Evolutionary conservation across 1,139 yeast genomes (phyloP).

Genomic region (Diutina siamensis): DNA sequence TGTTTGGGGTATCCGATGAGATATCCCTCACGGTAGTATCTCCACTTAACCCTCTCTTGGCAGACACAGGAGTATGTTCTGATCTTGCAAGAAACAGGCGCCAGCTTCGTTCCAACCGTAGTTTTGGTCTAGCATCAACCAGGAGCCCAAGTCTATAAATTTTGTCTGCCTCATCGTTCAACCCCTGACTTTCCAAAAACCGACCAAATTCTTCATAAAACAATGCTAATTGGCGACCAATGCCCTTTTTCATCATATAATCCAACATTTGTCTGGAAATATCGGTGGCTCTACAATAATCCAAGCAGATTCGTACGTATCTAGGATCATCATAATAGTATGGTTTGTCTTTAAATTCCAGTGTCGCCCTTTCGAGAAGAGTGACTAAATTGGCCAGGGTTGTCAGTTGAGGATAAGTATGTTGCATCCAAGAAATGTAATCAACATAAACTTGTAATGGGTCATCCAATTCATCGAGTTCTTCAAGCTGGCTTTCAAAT

Average conservation of each 20-base stretch:
- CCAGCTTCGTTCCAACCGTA: slow-evolving; percentile 39
- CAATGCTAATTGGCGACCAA: slow-evolving; percentile 56
- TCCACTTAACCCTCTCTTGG: not conserved
- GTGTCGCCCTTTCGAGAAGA: slow-evolving; percentile 63
- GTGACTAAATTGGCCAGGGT: slow-evolving; percentile 47
- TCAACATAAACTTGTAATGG: slow-evolving; percentile 66
- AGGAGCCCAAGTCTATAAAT: slow-evolving; percentile 54
- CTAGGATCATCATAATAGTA: slow-evolving; percentile 76
- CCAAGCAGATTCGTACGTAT: slow-evolving; percentile 71
- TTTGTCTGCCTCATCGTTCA: slow-evolving; percentile 48
- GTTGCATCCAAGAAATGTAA: slow-evolving; percentile 63
- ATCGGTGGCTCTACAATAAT: slow-evolving; percentile 58
- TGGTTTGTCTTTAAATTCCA: slow-evolving; percentile 49
- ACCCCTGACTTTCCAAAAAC: slow-evolving; percentile 43
- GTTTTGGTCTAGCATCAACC: slow-evolving; percentile 51
- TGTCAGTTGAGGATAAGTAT: slow-evolving; percentile 55
- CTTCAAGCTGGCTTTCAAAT: slow-evolving; percentile 33
- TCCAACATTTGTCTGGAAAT: slow-evolving; percentile 63
- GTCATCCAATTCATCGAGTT: slow-evolving; percentile 59
- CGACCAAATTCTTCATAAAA: slow-evolving; percentile 78
- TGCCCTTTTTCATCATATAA: slow-evolving; percentile 61
- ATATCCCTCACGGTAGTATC: not conserved
- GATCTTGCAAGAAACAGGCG: slow-evolving; percentile 26
- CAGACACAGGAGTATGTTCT: not conserved
- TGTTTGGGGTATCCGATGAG: not conserved